A percentile compares a stretch with the other conserved stretches of the same genome.
Evolutionary conservation across 1,284 basidiomycete species (phyloP).

Genomic region (Irpex sp.): DNA sequence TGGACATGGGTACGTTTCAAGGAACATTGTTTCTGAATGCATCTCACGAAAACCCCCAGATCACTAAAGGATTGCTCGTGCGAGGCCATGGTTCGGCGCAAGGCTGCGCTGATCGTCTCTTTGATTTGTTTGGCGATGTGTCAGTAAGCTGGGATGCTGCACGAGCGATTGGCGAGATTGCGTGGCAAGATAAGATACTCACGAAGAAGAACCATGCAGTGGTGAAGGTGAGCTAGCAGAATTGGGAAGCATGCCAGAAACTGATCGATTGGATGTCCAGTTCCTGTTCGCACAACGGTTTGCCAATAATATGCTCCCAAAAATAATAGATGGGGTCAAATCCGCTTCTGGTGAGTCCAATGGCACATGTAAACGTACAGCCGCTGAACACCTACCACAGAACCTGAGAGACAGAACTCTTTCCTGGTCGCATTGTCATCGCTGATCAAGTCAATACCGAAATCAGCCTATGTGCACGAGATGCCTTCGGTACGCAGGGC

Average conservation of each 20-base stretch:
- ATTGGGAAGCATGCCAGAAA: background rate
- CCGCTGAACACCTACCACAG: conserved; percentile 23
- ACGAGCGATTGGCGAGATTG: conserved; percentile 65
- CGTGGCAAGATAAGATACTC: conserved; percentile 56
- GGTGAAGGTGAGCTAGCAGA: conserved; percentile 55
- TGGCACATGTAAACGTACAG: background rate
- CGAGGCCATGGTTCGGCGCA: conserved; percentile 62
- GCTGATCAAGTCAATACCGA: conserved; percentile 80
- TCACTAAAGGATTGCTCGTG: conserved; percentile 77
- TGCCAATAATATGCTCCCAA: conserved; percentile 72
- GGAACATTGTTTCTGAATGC: conserved; percentile 2
- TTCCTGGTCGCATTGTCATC: conserved; percentile 85
- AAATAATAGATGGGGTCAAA: conserved; percentile 63
- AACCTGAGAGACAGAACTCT: conserved; percentile 54
- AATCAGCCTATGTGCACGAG: conserved; percentile 65
- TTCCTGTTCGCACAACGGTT: conserved; percentile 85
- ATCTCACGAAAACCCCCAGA: conserved; percentile 36
- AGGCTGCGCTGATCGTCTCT: conserved; percentile 59
- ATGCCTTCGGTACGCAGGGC: conserved; percentile 55
- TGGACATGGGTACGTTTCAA: conserved; percentile 67
- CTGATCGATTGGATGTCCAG: conserved; percentile 34
- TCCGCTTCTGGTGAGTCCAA: conserved; percentile 37
- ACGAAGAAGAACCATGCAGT: conserved; percentile 77
- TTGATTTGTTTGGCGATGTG: conserved; percentile 65
- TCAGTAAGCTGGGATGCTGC: conserved; percentile 68